A percentile compares a stretch with the other conserved stretches of the same genome.
These are phyloP conservation scores for Hortaea sp. DNA, from an alignment of 2,329 filamentous ascomycete genomes.

Conservation along the genomic window DNA sequence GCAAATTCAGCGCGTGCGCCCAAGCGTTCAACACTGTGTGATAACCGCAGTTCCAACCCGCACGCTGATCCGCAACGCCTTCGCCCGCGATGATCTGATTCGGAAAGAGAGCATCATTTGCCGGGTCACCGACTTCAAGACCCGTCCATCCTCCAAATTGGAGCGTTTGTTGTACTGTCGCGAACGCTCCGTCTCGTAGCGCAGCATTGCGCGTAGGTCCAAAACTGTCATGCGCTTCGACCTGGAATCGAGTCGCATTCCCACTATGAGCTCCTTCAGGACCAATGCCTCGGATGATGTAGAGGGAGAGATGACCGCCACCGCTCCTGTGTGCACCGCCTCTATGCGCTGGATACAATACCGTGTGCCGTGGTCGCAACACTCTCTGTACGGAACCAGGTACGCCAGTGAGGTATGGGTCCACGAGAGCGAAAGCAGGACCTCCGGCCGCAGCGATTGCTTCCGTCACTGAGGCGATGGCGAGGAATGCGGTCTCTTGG, in stretches of 20 bases:
- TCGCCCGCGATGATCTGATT: background rate
- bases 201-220: background rate
- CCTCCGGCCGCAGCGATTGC: background rate
- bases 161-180: background rate
- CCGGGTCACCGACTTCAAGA: background rate
- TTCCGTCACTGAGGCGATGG: background rate
- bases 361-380: background rate
- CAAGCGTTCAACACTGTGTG: slow-evolving; percentile 8
- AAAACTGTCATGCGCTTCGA: background rate
- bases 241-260: background rate
- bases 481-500: too few species aligned
- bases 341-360: background rate
- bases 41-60: slow-evolving; percentile 7
- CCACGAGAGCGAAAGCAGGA: background rate
- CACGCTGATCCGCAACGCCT: background rate
- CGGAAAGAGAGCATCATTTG: background rate
- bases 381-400: background rate
- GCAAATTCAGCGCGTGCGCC: slow-evolving; percentile 7
- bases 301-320: background rate
- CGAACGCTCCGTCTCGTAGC: background rate
- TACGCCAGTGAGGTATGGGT: background rate
- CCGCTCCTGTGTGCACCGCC: background rate
- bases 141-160: background rate
- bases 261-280: background rate
- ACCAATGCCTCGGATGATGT: background rate